Percentiles rank a stretch among this genome's conserved stretches.
Conservation (phyloP, 768 basidiomycete genomes). For the Kwoniella bestiolae region DNA sequence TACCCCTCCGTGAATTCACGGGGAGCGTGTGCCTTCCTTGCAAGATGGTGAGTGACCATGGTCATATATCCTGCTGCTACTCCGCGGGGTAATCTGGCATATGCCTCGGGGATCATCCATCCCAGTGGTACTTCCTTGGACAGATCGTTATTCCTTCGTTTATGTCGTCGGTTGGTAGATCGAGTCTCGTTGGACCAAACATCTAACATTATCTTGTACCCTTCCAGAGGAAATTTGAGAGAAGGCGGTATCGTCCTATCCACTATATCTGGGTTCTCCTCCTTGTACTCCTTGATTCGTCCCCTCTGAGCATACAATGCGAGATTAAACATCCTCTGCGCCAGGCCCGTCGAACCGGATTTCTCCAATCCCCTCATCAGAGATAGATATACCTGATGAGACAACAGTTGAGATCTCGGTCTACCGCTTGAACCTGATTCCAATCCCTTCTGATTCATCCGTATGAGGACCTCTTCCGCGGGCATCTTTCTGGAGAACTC, state of each 20-base stretch:
- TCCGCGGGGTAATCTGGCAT: background rate
- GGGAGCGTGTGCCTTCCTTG: background rate
- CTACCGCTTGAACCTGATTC: slow-evolving; percentile 10
- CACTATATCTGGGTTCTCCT: background rate
- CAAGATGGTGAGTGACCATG: slow-evolving; percentile 6
- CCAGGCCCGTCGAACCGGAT: slow-evolving; percentile 29
- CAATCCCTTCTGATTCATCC: slow-evolving; percentile 7
- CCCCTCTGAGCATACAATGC: slow-evolving; percentile 34
- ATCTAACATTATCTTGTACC: slow-evolving; percentile 36
- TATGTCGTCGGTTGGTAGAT: background rate
- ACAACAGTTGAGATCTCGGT: slow-evolving; percentile 15
- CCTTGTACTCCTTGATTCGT: background rate
- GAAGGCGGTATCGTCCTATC: background rate
- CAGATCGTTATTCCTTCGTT: background rate
- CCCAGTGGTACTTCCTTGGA: slow-evolving; percentile 4
- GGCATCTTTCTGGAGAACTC: slow-evolving; percentile 15
- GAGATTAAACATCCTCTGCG: slow-evolving; percentile 37
- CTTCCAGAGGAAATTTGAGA: slow-evolving; percentile 30
- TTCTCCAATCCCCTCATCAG: slow-evolving; percentile 32
- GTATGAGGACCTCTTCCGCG: background rate
- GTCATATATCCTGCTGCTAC: slow-evolving; percentile 25
- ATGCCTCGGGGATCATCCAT: slow-evolving; percentile 9
- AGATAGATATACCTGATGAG: slow-evolving; percentile 17
- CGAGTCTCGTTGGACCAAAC: slow-evolving; percentile 39
- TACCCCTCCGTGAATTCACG: slow-evolving; percentile 5